These are phyloP conservation scores for Cyathus striatus DNA, from an alignment of 768 basidiomycete genomes.

Conservation along the genomic window DNA sequence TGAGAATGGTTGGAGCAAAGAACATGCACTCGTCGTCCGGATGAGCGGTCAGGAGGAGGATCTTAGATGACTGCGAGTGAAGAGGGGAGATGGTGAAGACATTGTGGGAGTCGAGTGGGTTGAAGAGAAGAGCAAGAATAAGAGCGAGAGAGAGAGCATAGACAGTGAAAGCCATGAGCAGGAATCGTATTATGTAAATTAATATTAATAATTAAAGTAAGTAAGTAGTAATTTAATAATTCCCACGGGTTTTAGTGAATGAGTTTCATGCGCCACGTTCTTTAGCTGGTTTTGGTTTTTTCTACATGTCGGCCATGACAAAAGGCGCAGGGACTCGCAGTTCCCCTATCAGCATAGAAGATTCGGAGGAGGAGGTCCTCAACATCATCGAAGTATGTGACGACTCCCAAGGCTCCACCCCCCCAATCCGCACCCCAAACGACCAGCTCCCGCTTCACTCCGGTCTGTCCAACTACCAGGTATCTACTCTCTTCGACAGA, in stretches of 20 bases:
- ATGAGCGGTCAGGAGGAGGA: slow-evolving; percentile 83
- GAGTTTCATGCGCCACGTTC: not conserved
- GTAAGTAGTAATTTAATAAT: too few relatives aligned
- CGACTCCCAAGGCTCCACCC: slow-evolving; percentile 3
- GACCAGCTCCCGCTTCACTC: not conserved
- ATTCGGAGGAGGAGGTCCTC: slow-evolving; percentile 35
- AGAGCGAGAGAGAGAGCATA: slow-evolving; percentile 23
- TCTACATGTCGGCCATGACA: slow-evolving; percentile 5
- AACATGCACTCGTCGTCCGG: slow-evolving; percentile 96
- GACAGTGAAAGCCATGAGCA: slow-evolving; percentile 15
- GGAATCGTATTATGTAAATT: not conserved
- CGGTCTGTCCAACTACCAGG: not conserved
- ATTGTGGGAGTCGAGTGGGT: slow-evolving; percentile 22
- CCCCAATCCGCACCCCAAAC: slow-evolving; percentile 4
- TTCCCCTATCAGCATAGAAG: slow-evolving; percentile 33
- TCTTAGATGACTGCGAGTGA: slow-evolving; percentile 13
- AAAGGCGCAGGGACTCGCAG: slow-evolving; percentile 24
- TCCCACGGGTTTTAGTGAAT: too few relatives aligned
- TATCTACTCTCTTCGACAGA: not conserved
- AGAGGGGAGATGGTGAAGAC: slow-evolving; percentile 11
- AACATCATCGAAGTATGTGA: slow-evolving; percentile 22
- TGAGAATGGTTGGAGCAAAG: slow-evolving; percentile 78
- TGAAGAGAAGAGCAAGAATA: slow-evolving; percentile 23
- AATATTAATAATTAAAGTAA: too few relatives aligned
- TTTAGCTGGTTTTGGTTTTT: not conserved